These are phyloP conservation scores for Globisporangium rhizosaccharum DNA, from an alignment of 352 stramenopile species.

Conservation along the genomic window DNA sequence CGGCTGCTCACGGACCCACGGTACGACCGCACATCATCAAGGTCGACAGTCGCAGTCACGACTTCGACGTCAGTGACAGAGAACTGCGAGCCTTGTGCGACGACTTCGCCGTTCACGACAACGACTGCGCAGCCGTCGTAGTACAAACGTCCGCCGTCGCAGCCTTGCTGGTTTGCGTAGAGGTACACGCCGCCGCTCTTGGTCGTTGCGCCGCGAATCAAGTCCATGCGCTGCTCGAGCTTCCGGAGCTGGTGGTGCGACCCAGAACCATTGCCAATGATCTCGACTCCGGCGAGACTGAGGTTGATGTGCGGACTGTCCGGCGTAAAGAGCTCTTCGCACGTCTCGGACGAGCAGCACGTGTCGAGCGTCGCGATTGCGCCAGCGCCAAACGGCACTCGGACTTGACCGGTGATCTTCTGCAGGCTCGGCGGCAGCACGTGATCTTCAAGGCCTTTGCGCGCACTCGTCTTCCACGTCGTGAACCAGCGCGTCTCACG, in stretches of 20 bases:
- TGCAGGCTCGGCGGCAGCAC: slow-evolving; percentile 83
- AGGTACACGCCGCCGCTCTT: slow-evolving; percentile 98
- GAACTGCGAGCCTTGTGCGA: slow-evolving; percentile 97
- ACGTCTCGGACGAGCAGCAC: slow-evolving; percentile 91
- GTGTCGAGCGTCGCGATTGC: slow-evolving; percentile 86
- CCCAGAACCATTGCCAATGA: slow-evolving; percentile 96
- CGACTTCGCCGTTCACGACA: slow-evolving; percentile 94
- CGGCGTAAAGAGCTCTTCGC: slow-evolving; percentile 98
- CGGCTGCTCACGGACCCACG: slow-evolving; percentile 90
- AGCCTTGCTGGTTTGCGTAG: slow-evolving; percentile 97
- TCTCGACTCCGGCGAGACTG: slow-evolving; percentile 92
- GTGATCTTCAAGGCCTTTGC: slow-evolving; percentile 57
- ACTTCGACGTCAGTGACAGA: slow-evolving; percentile 95
- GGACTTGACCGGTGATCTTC: slow-evolving; percentile 63
- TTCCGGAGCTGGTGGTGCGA: slow-evolving; percentile 97
- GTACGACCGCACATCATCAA: slow-evolving; percentile 97
- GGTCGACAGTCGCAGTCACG: slow-evolving; percentile 95
- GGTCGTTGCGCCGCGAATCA: slow-evolving; percentile 87
- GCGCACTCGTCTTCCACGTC: slow-evolving; percentile 62
- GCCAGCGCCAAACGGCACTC: slow-evolving; percentile 81
- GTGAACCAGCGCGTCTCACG: slow-evolving; percentile 94
- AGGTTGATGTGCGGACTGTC: slow-evolving; percentile 94
- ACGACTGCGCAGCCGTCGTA: slow-evolving; percentile 98
- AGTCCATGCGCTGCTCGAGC: slow-evolving; percentile 87
- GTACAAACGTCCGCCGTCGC: slow-evolving; percentile 95